Base-by-base conservation (phyloP, 495 filamentous ascomycete species). In the Neurospora sp. region DNA sequence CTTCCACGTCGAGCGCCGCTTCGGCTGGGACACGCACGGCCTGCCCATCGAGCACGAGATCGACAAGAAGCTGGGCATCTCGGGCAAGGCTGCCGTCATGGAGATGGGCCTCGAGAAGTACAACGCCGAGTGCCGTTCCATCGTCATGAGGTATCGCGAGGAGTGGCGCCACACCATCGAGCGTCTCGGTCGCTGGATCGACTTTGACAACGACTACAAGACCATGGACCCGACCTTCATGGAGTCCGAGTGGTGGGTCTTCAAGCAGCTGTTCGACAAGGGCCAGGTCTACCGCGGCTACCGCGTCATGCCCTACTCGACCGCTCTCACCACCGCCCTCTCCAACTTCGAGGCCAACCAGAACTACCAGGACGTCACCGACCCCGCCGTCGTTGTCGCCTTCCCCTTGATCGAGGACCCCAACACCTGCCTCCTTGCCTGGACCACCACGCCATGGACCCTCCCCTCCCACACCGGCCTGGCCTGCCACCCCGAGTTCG, bases 181-280 rank as follows among this genome's bases (percentile, higher is more conserved):
- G 72, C 83, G 96, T 61, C 83, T 99, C 38, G 96, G 96, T 66
- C 92, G 96, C 71, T 99, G 96, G 96, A 94, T 98, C 76, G 96
- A 99, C 83, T 97, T 98, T 73, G 96, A 98, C 82, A 96, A 97
- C 78, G 94, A 97, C 78, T 98, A 98, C 86, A 98, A 98, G 91
- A 96, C 93, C 16, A 97, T 97, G 94, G 91, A 98, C 81, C 84
- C 90, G 2, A 88, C 83, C n/a, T 98, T 95, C 83, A 98, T 98
- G 95, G 95, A 97, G 83, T 93, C 92, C 0, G 89, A 93, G 53
- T 98, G 94, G 94, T 98, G 94, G 94, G 91, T 96, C 53, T 97
- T 97, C 86, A 96, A 94, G 82, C 89, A 94, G 78, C 86, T 98
- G 27, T 95, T 91, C 78, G 92, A 96, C 77, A 97, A 97, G 83